These are phyloP conservation scores for Ceratobasidium sp. DNA, from an alignment of 1,284 basidiomycete genomes.

Conservation along the genomic window DNA sequence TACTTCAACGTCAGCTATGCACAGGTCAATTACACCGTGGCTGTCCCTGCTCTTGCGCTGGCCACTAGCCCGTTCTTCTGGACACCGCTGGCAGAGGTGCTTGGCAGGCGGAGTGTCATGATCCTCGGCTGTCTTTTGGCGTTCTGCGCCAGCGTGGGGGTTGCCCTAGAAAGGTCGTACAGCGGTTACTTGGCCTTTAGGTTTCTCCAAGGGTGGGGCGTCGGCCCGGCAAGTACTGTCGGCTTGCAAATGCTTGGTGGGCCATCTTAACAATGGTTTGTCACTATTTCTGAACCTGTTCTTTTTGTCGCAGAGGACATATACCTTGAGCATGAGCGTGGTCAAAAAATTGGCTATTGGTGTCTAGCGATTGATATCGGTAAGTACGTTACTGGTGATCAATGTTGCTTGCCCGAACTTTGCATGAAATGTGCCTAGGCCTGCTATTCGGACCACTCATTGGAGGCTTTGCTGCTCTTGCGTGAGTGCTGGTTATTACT, in stretches of 20 bases:
- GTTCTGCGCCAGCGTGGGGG: slow-evolving; percentile 47
- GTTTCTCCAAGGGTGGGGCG: slow-evolving; percentile 51
- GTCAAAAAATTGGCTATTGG: slow-evolving; percentile 51
- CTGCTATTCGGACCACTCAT: slow-evolving; percentile 50
- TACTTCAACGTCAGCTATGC: slow-evolving; percentile 47
- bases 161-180: slow-evolving; percentile 46
- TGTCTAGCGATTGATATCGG: slow-evolving; percentile 50
- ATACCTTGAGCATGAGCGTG: slow-evolving; percentile 50
- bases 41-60: slow-evolving; percentile 49
- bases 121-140: slow-evolving; percentile 49
- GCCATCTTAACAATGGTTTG: background rate
- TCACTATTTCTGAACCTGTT: background rate
- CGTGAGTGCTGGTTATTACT: slow-evolving; percentile 12
- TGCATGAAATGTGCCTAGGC: slow-evolving; percentile 36
- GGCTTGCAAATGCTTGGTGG: slow-evolving; percentile 49
- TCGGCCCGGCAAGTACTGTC: slow-evolving; percentile 51
- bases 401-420: background rate
- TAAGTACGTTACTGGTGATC: slow-evolving; percentile 35
- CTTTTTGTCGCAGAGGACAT: slow-evolving; percentile 43
- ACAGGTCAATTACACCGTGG: slow-evolving; percentile 50
- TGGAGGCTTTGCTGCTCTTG: slow-evolving; percentile 50
- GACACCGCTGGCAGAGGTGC: slow-evolving; percentile 50
- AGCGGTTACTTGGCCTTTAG: slow-evolving; percentile 49
- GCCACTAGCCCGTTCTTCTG: slow-evolving; percentile 50
- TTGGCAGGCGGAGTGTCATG: slow-evolving; percentile 48